Evolutionary conservation across 225 moss, liverwort and hornwort species (phyloP), one percentile per base, ranked within the genome.

Genomic region (Thuidium tamariscinum): DNA sequence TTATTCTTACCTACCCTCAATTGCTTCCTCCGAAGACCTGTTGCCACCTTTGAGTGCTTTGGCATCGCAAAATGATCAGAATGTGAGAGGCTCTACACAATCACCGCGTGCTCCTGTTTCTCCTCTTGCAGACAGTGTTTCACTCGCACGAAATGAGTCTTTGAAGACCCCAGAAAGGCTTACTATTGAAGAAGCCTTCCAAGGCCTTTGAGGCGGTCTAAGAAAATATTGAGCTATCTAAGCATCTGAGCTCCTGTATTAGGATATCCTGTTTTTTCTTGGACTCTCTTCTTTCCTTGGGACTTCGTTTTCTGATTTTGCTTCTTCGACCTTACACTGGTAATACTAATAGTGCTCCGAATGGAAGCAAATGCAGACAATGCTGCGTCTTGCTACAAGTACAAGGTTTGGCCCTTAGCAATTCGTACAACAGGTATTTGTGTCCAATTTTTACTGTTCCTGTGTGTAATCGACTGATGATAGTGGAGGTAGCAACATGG

Each of bases 141-240:
- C 67, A 61, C 83, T 79, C 54, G 46, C 86, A 83, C 69, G 78
- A 42, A 88, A 79, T 67, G 90, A 86, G 30, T 83, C 83, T 74
- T 42, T 72, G 72, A 84, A 88, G 64, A 83, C 77, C 84, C 77
- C 83, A 37, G 87, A 89, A 81, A 86, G 74, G 77, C 86, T 91
- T 34, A 83, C 87, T 59, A 83, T 91, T 71, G 93, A 91, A 62
- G 80, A 80, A 86, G 95, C 93, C 71, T 91, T 92, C 80, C 86
- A 93, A 79, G 92, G 94, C 61, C 93, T 91, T 37, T 91, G 83
- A 89, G 54, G 30, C 57, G 63, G 54, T 42, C 63, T 10, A 63
- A 65, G 67, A 49, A 57, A 87, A 8, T 59, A 16, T 66, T 36
- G 49, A 76, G 59, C 36, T 67, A 49, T 32, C 23, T 46, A 21